Evolutionary conservation across 148 eudicot species (phyloP), one percentile per base, ranked within the genome.

Genomic region (Spergularia marina): DNA sequence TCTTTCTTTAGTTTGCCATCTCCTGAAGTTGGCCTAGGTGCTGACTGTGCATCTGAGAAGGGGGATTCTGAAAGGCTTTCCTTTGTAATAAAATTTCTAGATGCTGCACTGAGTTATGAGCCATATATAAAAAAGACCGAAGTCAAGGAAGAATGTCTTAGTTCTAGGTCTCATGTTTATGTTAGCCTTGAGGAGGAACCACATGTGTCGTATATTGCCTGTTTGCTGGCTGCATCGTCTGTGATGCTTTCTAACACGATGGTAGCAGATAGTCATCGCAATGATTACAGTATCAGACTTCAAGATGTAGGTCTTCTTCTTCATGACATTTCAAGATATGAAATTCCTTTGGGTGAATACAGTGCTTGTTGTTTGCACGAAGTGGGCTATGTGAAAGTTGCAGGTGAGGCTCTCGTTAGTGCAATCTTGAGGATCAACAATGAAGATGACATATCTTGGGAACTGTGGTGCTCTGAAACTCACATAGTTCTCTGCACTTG

Each of bases 21-120:
- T 83, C 76, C 86, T 78, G 89, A 87, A 76, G 66, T 56, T 77
- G 82, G 81, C 30, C 75, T 83, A 81, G 79, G 25, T 71, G 72
- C 65, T 81, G 86, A 79, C 54, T 63, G 34, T 57, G 51, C 20
- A 63, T 58, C 14, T 58, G 69, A 73, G 63, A 82, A 84, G 74
- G 81, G 65, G 20, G 76, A 68, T 64, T 70, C 83, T 74, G 72
- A 61, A 52, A 76, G 79, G 51, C 71, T 88, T 68, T 90, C 91
- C 55, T 89, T 95, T 84, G 83, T 84, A 80, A 84, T 92, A 69
- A 84, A 80, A 74, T 80, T 95, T 82, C 78, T 88, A 25, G 98
- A 95, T 90, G 82, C 78, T 78, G 96, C 92, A 72, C 83, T 95
- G 81, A 88, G 98, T 85, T 95, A 95, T 84, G 92, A 95, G 83